A percentile compares a stretch with the other conserved stretches of the same genome.
Conservation (phyloP, 192 early-diverging fungal species). For the Phlyctochytrium bullatum region DNA sequence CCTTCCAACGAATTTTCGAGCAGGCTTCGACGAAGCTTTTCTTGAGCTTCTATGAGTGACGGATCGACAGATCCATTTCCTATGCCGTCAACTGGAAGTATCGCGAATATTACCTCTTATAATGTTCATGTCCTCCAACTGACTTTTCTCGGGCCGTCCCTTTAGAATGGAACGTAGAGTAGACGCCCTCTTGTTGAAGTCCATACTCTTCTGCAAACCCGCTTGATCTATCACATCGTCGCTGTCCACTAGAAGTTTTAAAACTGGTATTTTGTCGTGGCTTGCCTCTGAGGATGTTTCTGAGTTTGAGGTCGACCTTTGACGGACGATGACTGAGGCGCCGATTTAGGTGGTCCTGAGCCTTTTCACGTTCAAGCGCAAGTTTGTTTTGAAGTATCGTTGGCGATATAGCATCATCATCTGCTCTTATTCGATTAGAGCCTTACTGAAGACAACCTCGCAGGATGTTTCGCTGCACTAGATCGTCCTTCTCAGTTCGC, state of each 20-base stretch:
- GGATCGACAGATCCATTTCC: too few species aligned
- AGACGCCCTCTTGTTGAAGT: background rate
- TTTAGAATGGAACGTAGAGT: conserved; percentile 50
- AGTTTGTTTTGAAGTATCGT: conserved; percentile 39
- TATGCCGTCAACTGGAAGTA: too few species aligned
- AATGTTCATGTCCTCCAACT: conserved; percentile 53
- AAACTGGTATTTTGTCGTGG: background rate
- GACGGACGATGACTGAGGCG: conserved; percentile 39
- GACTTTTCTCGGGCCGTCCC: conserved; percentile 45
- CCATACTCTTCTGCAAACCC: conserved; percentile 5
- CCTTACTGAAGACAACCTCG: conserved; percentile 26
- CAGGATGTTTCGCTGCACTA: conserved; percentile 51
- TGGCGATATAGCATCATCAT: conserved; percentile 44
- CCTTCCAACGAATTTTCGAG: conserved; percentile 43
- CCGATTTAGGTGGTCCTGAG: conserved; percentile 43
- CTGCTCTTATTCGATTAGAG: conserved; percentile 7
- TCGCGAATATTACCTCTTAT: conserved; percentile 45
- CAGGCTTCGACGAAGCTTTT: conserved; percentile 38
- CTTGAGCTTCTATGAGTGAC: conserved; percentile 41
- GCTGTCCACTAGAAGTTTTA: conserved; percentile 6
- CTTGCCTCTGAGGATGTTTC: conserved; percentile 54
- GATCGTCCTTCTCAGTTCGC: conserved; percentile 38
- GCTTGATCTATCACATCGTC: conserved; percentile 8
- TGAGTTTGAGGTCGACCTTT: conserved; percentile 50
- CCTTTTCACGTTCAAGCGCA: conserved; percentile 47